Base-by-base conservation (phyloP, 257 asterid genomes). In the Nicotiana knightiana region DNA sequence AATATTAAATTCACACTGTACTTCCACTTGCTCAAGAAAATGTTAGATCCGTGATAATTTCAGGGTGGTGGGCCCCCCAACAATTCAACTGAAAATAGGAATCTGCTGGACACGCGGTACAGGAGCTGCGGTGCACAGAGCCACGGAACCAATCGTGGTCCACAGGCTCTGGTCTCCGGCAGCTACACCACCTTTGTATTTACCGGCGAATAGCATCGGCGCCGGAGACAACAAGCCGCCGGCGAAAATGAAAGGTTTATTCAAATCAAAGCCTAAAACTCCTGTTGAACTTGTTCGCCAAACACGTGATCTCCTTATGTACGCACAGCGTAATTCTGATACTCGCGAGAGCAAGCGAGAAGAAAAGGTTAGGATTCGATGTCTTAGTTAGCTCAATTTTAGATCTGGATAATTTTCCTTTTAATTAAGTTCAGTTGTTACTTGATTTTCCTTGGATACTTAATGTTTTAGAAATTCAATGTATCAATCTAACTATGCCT, bases 271-370 rank as follows among this genome's bases (percentile, higher is more conserved):
- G 87, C 92, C 96, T 2, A 91, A 77, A 85, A 89, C 96, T 33
- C 96, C 96, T 1, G 91, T 80, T 37, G 97, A 92, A 82, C 64
- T 91, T 59, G 97, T 94, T 81, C 87, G 93, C 1, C 90, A 87
- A 37, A 75, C 93, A 26, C 97, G 99, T 54, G 98, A 96, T 87
- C 96, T 94, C 55, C 98, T 96, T 86, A 67, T 91, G 62, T 88
- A 89, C 18, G 85, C 43, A 10, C 93, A 92, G 83, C 89, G 61
- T 55, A 55, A 55, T 13, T 87, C 71, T 16, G 75, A 86, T 62
- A 61, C 87, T 35, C 91, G 91, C 87, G 98, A 92, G 84, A 87
- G 87, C 90, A 94, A 93, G 81, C 97, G 97, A 30, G 98, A 93
- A 3, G 98, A 93, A 48, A 93, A 93, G 97, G 99, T 94, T 15